A percentile compares a stretch with the other conserved stretches of the same genome.
Conservation (phyloP, 2,329 filamentous ascomycete genomes). For the Dothiorella sarmentorum region DNA sequence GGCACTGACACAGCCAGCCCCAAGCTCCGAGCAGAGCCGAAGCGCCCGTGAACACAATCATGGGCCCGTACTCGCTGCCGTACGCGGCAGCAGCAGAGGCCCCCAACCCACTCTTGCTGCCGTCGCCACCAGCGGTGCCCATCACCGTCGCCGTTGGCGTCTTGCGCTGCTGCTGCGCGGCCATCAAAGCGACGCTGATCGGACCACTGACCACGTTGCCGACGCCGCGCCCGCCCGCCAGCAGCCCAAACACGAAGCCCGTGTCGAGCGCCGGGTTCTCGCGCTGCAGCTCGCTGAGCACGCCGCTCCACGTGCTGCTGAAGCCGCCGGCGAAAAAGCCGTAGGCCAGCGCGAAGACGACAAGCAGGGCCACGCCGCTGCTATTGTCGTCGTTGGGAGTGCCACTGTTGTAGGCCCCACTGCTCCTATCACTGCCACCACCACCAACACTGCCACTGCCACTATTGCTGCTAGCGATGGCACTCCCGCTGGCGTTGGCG, state of each 20-base stretch:
- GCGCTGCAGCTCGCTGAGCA: neutral
- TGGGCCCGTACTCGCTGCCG: conserved; percentile 34
- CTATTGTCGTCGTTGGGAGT: neutral
- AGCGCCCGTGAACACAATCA: conserved; percentile 38
- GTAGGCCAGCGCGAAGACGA: conserved; percentile 43
- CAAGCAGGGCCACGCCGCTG: conserved; percentile 33
- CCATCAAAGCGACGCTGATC: conserved; percentile 43
- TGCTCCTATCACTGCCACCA: too few species aligned
- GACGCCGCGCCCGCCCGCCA: conserved; percentile 47
- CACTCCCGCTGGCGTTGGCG: too few species aligned
- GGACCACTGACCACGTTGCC: conserved; percentile 50
- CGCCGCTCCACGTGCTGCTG: conserved; percentile 41
- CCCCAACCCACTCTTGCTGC: conserved; percentile 22
- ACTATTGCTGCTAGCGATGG: too few species aligned
- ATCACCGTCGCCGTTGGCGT: neutral
- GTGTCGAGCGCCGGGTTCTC: conserved; percentile 32
- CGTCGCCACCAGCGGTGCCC: conserved; percentile 18
- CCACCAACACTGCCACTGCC: too few species aligned
- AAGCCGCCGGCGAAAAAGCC: conserved; percentile 42
- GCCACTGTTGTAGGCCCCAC: too few species aligned
- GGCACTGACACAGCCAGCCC: conserved; percentile 3
- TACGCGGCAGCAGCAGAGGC: conserved; percentile 23
- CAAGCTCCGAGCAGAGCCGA: conserved; percentile 24
- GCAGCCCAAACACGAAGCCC: conserved; percentile 45
- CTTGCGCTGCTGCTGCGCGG: conserved; percentile 19